Base-by-base conservation (phyloP, 805 yeast genomes). In the Lipomyces sp. region DNA sequence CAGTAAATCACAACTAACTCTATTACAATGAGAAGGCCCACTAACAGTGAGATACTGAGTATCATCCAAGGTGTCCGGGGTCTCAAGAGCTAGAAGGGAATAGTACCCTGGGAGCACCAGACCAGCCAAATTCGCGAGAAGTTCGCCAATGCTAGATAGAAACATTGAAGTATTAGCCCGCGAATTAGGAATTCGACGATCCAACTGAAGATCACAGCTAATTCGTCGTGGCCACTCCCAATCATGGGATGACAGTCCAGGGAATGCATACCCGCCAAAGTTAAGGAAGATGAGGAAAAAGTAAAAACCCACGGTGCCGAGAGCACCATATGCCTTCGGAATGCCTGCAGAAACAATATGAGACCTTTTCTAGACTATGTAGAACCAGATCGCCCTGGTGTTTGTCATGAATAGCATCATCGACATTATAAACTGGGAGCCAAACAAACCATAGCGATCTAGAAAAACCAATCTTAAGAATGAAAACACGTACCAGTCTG, bases 41-140 rank as follows among this genome's bases (percentile, higher is more conserved):
- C 58, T 13, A 45, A 53, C 58, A 1, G 59, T 55, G 43, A 93
- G 79, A 67, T 86, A 80, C 68, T 84, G 83, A 41, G 93, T 82
- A 70, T 93, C 99, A 68, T 91, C 97, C 38, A 73, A 70, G 37
- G 81, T 71, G 16, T 78, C 65, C 8, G 80, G 59, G 21, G 96
- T 84, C 69, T 82, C 85, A 60, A 93, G 75, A 21, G 98, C 98
- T 57, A 79, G 68, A 55, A 93, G 74, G 7, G 98, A 91, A 66
- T 77, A 81, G 74, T 90, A 91, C 47, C 93, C 91, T 40, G 99
- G 98, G 55, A 89, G 68, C 36, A 80, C 87, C 61, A 93, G 86
- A 0, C 97, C 95, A 16, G 95, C 95, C 63, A 91, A 72, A 75
- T 93, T 93, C 59, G 96, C 85, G 61, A 93, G 77, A 64, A 93